Conservation (phyloP, 1,139 yeast genomes). For the Lodderomyces oxycetoniae region DNA sequence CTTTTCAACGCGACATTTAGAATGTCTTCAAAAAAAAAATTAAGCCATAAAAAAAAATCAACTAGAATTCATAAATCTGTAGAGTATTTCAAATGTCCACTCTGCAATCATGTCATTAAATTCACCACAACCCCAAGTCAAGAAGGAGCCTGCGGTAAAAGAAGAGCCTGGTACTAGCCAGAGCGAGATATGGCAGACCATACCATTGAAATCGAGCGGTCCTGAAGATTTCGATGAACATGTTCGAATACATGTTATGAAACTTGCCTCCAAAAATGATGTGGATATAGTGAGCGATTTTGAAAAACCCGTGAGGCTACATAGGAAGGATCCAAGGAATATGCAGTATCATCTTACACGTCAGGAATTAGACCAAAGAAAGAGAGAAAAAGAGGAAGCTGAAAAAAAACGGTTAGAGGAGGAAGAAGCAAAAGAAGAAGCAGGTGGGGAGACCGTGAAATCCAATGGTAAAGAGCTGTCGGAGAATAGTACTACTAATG, state of each 20-base stretch:
- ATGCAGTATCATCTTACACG: conserved; percentile 77
- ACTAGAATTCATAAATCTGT: too few species aligned
- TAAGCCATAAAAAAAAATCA: too few species aligned
- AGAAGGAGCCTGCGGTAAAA: conserved; percentile 25
- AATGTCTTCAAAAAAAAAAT: too few species aligned
- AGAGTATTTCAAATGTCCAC: too few species aligned
- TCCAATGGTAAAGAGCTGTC: conserved; percentile 36
- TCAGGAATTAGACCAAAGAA: conserved; percentile 56
- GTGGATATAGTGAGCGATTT: conserved; percentile 72
- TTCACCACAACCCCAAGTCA: conserved; percentile 24
- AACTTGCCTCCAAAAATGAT: conserved; percentile 68
- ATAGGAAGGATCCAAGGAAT: conserved; percentile 88
- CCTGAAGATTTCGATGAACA: conserved; percentile 62
- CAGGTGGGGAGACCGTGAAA: conserved; percentile 14
- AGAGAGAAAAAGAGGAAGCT: conserved; percentile 40
- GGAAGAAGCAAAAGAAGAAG: conserved; percentile 15
- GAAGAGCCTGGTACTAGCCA: conserved; percentile 13
- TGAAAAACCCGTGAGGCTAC: conserved; percentile 77
- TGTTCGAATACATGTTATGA: conserved; percentile 73
- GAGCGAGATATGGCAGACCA: conserved; percentile 48
- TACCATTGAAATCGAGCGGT: conserved; percentile 69
- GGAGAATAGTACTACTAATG: conserved; percentile 26
- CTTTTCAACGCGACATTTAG: too few species aligned
- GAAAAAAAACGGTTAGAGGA: conserved; percentile 25
- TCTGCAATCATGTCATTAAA: too few species aligned